Conservation (phyloP, 202 grass and related monocot genomes). For the Tripidium arundinaceum region DNA sequence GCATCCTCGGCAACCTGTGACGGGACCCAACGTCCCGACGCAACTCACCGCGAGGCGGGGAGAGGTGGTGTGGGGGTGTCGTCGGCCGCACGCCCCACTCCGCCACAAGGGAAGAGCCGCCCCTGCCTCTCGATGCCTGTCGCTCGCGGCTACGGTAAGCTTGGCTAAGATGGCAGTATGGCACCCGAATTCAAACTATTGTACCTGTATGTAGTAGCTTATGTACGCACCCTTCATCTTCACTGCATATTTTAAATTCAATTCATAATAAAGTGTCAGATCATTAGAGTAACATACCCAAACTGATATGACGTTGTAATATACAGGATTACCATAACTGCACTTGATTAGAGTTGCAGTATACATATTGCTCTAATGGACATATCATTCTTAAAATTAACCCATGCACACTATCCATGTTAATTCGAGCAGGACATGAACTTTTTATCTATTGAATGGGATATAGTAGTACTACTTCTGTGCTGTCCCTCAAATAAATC, state of each 20-base stretch:
- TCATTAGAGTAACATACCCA: background rate
- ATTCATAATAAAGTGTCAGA: background rate
- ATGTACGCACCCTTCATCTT: background rate
- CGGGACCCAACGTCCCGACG: too few species aligned
- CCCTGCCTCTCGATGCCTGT: background rate
- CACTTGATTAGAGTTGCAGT: background rate
- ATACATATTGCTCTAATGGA: background rate
- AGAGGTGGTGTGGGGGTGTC: background rate
- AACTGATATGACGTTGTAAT: background rate
- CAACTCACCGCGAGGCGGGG: too few species aligned
- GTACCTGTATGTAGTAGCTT: background rate
- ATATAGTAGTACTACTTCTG: background rate
- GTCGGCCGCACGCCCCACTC: background rate
- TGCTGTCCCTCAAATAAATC: too few species aligned
- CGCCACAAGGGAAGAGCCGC: background rate
- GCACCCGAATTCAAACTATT: background rate
- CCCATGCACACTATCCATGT: background rate
- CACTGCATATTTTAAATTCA: background rate
- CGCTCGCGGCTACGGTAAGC: constrained; percentile 13
- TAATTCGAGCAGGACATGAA: background rate
- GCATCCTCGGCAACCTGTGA: too few species aligned
- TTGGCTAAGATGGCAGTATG: background rate
- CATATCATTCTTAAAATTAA: background rate
- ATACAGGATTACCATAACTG: background rate
- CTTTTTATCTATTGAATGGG: background rate